Conservation (phyloP, 2,329 filamentous ascomycete species). For the Huntiella bhutanensis region DNA sequence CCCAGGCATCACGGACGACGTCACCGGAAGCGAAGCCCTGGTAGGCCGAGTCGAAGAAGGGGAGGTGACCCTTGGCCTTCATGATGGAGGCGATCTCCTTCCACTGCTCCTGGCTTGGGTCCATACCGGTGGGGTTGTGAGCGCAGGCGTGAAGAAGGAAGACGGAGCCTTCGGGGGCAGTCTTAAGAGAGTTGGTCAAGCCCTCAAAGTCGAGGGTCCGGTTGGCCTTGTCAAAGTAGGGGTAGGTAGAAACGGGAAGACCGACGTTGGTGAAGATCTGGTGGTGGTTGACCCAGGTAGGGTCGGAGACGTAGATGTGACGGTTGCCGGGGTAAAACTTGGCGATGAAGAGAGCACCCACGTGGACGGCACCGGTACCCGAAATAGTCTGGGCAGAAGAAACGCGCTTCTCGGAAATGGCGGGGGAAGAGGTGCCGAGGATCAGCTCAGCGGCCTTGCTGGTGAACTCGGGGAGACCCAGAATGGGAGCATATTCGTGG, state of each 20-base stretch:
- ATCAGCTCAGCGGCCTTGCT: constrained; percentile 81
- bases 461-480: constrained; percentile 70
- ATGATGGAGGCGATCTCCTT: constrained; percentile 67
- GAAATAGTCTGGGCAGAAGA: constrained; percentile 87
- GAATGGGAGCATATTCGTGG: constrained; percentile 96
- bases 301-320: constrained; percentile 76
- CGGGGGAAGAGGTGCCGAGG: constrained; percentile 60
- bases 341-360: constrained; percentile 78
- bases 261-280: constrained; percentile 92
- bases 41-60: constrained; percentile 97
- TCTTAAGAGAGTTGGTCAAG: constrained; percentile 53
- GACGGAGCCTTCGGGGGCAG: constrained; percentile 61
- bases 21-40: constrained; percentile 94
- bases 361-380: constrained; percentile 83
- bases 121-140: constrained; percentile 94
- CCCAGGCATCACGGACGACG: constrained; percentile 66
- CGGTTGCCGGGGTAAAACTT: constrained; percentile 68
- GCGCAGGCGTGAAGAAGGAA: constrained; percentile 89
- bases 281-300: constrained; percentile 97
- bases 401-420: constrained; percentile 64
- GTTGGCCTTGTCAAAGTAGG: constrained; percentile 80
- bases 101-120: constrained; percentile 89
- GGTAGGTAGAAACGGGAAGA: constrained; percentile 63
- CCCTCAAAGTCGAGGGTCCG: constrained; percentile 84
- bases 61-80: constrained; percentile 65